These are phyloP conservation scores for Penstemon barbatus DNA, from an alignment of 257 asterid species.

Conservation along the genomic window DNA sequence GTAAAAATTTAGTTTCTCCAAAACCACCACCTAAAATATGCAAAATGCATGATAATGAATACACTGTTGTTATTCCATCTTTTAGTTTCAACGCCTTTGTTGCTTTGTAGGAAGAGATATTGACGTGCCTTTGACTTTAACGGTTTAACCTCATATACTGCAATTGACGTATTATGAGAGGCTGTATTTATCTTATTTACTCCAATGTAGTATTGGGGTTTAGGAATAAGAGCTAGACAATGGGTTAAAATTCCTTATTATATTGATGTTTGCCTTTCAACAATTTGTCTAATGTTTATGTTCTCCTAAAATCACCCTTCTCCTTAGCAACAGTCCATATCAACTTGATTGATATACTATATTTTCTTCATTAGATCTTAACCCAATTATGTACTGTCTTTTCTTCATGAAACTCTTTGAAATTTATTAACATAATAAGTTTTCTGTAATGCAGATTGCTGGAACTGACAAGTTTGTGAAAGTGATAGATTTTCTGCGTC, in stretches of 20 bases:
- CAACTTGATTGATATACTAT: neutral
- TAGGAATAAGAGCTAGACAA: neutral
- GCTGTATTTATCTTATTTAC: no score
- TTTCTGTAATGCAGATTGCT: slow-evolving; percentile 51
- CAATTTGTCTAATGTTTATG: no score
- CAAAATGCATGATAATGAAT: neutral
- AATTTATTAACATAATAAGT: neutral
- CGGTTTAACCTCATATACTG: no score
- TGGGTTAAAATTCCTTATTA: no score
- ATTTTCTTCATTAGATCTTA: neutral
- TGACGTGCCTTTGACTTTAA: no score
- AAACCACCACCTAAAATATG: neutral
- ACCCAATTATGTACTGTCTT: neutral
- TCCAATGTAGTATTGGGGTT: neutral
- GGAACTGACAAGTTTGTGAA: slow-evolving; percentile 85
- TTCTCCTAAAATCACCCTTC: no score
- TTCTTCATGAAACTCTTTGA: neutral
- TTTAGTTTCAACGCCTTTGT: neutral
- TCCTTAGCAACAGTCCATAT: no score
- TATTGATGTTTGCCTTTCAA: no score
- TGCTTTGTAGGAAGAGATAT: neutral
- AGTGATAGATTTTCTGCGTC: slow-evolving; percentile 91
- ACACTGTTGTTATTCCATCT: neutral
- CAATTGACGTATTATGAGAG: no score
- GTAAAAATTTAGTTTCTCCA: neutral